phyloP scores from a whole-genome alignment of 2,329 filamentous ascomycete genomes.

The Penicillium sp. region DNA sequence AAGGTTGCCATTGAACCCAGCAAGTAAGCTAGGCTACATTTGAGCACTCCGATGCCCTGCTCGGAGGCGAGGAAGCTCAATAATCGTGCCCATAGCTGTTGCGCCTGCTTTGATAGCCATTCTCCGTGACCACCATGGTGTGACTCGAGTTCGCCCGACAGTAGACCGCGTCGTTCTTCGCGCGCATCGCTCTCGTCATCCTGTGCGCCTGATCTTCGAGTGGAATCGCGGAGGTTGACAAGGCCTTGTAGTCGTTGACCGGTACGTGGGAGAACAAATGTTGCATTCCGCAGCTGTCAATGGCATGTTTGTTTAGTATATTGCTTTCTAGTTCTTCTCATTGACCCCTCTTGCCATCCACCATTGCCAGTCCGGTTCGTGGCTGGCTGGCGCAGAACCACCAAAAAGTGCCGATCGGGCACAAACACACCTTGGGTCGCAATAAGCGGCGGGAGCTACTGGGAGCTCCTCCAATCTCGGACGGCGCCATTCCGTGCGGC shows the following conservation, averaged over 20 bases:
- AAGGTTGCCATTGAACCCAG: constrained; percentile 83
- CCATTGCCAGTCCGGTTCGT: too few relatives aligned
- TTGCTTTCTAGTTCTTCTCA: background rate
- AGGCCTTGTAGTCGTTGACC: constrained; percentile 76
- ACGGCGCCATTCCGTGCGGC: constrained; percentile 23
- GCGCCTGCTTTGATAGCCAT: constrained; percentile 24
- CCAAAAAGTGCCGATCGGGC: background rate
- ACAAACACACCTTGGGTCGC: constrained; percentile 31
- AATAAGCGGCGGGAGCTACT: constrained; percentile 27
- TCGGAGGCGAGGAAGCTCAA: constrained; percentile 63
- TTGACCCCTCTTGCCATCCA: too few relatives aligned
- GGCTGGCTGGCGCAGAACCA: background rate
- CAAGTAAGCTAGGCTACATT: constrained; percentile 85
- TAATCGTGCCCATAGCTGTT: constrained; percentile 35
- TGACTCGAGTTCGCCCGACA: constrained; percentile 21
- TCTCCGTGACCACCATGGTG: constrained; percentile 10
- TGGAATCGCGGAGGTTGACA: constrained; percentile 63
- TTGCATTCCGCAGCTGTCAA: constrained; percentile 67
- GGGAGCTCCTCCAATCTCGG: constrained; percentile 20
- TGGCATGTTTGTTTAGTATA: constrained; percentile 2
- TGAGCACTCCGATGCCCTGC: constrained; percentile 72
- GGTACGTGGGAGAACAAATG: constrained; percentile 78
- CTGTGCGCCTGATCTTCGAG: constrained; percentile 24
- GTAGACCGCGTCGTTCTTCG: constrained; percentile 35
- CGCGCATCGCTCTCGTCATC: constrained; percentile 13